Base-by-base conservation (phyloP, 2,329 filamentous ascomycete species). In the Penicillium frequentans region DNA sequence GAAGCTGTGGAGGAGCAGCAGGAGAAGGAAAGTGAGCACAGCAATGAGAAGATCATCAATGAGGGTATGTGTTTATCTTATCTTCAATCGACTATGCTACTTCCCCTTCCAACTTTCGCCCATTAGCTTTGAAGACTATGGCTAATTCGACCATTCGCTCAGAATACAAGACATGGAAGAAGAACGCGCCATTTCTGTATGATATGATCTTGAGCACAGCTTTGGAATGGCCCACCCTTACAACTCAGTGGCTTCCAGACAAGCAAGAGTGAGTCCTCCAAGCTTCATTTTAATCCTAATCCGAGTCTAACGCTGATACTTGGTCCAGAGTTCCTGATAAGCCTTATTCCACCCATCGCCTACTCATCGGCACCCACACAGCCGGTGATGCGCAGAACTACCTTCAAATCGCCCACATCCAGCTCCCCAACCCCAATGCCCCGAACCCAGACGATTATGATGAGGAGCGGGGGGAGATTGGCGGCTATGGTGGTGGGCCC, bases 121-220 rank as follows among this genome's bases (percentile, higher is more conserved):
- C 5, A 14, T 14, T 13, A 26, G 23, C 19, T 10, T 14, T n/a
- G 35, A 35, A 9, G 2, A 16, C 1, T 9, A 56, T 44, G n/a
- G 52, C 58, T 58, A 39, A 59, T 43, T 23, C 24, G 10, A 44
- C 26, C 19, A 43, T 49, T 48, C 46, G 23, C 35, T 42, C 68
- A 92, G 95, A 99, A 75, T 99, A 99, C 85, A 99, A 99, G 77
- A 97, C 93, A 64, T 99, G 95, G 95, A 99, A 99, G 84, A 99
- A 99, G 82, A 99, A 99, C 78, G 91, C 90, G 64, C 93, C 95
- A 3, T 98, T 98, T 72, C 89, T 99, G 68, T 99, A 99, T 76
- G 95, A 99, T 75, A 91, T 97, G 86, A 95, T 99, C 64, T 83
- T 98, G 62, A 93, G 92, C 69, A 96, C 91, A 63, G 96, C 96